phyloP scores from a whole-genome alignment of 306 rosid genomes.

The Ochetophila trinervis region DNA sequence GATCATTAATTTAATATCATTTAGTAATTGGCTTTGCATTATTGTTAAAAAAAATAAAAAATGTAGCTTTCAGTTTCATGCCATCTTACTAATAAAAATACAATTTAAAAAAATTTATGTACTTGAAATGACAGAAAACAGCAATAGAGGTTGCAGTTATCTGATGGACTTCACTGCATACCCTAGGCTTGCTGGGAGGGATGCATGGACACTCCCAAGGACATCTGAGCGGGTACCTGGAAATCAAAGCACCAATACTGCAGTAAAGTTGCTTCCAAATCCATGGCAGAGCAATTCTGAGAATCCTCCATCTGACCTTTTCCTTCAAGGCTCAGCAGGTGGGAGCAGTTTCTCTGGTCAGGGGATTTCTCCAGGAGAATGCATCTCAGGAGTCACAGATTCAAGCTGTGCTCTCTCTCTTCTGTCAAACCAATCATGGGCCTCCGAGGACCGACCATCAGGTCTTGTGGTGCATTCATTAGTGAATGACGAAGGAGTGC shows the following conservation, averaged over 20 bases:
- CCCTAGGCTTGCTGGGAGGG: constrained; percentile 53
- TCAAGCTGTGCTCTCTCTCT: constrained; percentile 99
- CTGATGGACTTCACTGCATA: constrained; percentile 72
- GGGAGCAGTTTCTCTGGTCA: constrained; percentile 51
- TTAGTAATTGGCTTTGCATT: constrained; percentile 1
- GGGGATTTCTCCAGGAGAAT: constrained; percentile 64
- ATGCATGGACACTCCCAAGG: constrained; percentile 42
- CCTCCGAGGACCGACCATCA: constrained; percentile 55
- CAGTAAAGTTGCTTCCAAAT: constrained; percentile 36
- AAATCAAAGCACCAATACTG: constrained; percentile 31
- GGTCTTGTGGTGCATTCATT: constrained; percentile 51
- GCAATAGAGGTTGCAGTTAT: constrained; percentile 57
- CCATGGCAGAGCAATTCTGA: constrained; percentile 63
- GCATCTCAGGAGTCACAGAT: constrained; percentile 57
- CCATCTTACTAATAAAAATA: constrained; percentile 1
- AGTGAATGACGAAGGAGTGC: constrained; percentile 51
- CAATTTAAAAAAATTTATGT: constrained; percentile 12
- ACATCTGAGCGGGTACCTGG: constrained; percentile 46
- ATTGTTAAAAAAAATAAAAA: not conserved
- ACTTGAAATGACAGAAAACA: constrained; percentile 44
- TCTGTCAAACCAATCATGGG: constrained; percentile 97
- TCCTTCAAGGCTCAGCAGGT: constrained; percentile 57
- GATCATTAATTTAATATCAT: constrained; percentile 12
- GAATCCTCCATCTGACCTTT: constrained; percentile 42
- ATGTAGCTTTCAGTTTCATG: constrained; percentile 5